phyloP scores from a whole-genome alignment of 2,329 filamentous ascomycete species.

The Penicillium sp. region DNA sequence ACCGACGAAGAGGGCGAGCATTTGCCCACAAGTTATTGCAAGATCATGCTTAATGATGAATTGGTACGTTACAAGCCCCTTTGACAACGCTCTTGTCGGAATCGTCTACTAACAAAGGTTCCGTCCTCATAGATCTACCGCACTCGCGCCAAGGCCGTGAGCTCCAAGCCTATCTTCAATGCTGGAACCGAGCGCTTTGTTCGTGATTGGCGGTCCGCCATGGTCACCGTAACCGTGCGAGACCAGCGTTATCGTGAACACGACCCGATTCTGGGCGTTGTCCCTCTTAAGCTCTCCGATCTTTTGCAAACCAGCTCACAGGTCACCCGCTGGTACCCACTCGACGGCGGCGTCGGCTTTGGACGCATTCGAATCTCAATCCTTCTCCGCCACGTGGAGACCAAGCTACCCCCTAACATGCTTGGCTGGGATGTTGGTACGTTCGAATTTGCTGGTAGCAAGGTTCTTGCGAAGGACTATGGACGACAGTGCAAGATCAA shows the following conservation, averaged over 20 bases:
- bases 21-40: constrained; percentile 91
- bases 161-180: constrained; percentile 95
- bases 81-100: background rate
- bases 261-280: constrained; percentile 89
- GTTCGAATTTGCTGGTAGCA: constrained; percentile 78
- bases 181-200: constrained; percentile 92
- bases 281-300: constrained; percentile 83
- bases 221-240: constrained; percentile 84
- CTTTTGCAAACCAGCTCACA: constrained; percentile 87
- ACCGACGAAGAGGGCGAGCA: constrained; percentile 80
- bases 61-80: constrained; percentile 51
- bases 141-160: constrained; percentile 91
- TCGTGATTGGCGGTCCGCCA: constrained; percentile 85
- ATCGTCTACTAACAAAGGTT: background rate
- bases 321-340: constrained; percentile 89
- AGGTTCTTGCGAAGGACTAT: constrained; percentile 66
- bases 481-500: constrained; percentile 67
- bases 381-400: constrained; percentile 86
- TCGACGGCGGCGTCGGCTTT: constrained; percentile 91
- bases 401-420: constrained; percentile 78
- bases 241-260: constrained; percentile 89
- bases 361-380: constrained; percentile 86
- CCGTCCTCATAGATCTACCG: constrained; percentile 68
- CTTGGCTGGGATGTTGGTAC: constrained; percentile 95
- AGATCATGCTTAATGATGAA: constrained; percentile 85